Conservation (phyloP, 169 alveolate genomes). For the Babesia divergens region DNA sequence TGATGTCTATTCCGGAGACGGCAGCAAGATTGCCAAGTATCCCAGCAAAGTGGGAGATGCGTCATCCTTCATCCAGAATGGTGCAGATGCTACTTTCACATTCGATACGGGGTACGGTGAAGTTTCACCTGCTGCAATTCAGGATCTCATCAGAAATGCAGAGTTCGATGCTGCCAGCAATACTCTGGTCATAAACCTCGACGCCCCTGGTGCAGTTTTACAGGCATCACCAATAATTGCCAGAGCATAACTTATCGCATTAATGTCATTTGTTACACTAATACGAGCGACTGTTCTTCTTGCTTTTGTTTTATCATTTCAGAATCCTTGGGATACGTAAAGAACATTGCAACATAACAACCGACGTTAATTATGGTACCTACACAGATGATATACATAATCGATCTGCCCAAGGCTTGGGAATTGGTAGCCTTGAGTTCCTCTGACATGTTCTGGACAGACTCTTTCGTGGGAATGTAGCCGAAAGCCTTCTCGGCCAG, state of each 20-base stretch:
- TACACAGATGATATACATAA: not conserved
- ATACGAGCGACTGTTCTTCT: not conserved
- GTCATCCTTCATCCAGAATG: not conserved
- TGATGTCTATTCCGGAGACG: constrained; percentile 33
- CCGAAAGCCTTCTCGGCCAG: too few species aligned
- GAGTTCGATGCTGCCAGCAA: constrained; percentile 36
- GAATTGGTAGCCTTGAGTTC: not conserved
- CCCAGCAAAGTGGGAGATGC: constrained; percentile 6
- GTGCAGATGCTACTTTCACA: constrained; percentile 12
- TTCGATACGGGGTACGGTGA: constrained; percentile 46
- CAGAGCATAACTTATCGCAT: not conserved
- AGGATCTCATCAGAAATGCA: constrained; percentile 38
- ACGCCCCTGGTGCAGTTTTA: constrained; percentile 50
- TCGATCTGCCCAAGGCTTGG: constrained; percentile 9
- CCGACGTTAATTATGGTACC: constrained; percentile 5
- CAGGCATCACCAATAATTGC: not conserved
- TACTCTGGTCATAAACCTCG: constrained; percentile 49
- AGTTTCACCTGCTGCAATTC: constrained; percentile 54
- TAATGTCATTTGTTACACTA: too few species aligned
- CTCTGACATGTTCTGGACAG: not conserved
- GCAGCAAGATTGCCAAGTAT: not conserved
- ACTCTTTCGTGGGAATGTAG: not conserved
- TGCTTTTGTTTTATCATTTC: not conserved
- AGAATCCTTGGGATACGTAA: constrained; percentile 13
- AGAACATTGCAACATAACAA: constrained; percentile 11